A percentile compares a stretch with the other conserved stretches of the same genome.
phyloP scores from a whole-genome alignment of 176 grass and related monocot species.

The Leersia perrieri region DNA sequence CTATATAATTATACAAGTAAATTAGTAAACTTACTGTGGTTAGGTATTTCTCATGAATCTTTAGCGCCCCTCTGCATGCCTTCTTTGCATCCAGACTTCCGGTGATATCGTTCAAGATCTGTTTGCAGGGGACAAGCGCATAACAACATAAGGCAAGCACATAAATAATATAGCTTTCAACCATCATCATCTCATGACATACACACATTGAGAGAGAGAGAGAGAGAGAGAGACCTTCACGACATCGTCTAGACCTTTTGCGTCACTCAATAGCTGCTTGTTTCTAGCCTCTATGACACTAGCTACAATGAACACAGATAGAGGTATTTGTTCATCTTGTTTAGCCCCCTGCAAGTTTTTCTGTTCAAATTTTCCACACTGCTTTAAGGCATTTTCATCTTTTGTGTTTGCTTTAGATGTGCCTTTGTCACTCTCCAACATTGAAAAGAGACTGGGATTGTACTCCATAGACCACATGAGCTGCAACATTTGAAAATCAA shows the following conservation, averaged over 20 bases:
- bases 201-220: background rate
- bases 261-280: constrained; percentile 61
- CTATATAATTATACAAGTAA: background rate
- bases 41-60: constrained; percentile 84
- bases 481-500: constrained; percentile 57
- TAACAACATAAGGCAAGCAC: constrained; percentile 25
- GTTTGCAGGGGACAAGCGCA: constrained; percentile 16
- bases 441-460: constrained; percentile 77
- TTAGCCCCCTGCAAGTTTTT: constrained; percentile 49
- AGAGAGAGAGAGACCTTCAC: constrained; percentile 69
- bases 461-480: constrained; percentile 99
- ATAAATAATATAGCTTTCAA: constrained; percentile 31
- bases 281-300: constrained; percentile 83
- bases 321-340: constrained; percentile 49
- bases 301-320: constrained; percentile 86
- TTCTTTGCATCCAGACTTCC: constrained; percentile 91
- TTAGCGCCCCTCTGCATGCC: constrained; percentile 78
- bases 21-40: constrained; percentile 46
- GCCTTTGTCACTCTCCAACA: constrained; percentile 49
- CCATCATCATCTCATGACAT: constrained; percentile 9
- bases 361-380: constrained; percentile 81
- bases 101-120: constrained; percentile 96
- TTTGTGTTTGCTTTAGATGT: constrained; percentile 10
- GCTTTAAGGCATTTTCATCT: constrained; percentile 57
- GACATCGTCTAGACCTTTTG: constrained; percentile 93